These are phyloP conservation scores for Backusella tarrabulga DNA, from an alignment of 192 early-diverging fungal genomes.

Conservation along the genomic window DNA sequence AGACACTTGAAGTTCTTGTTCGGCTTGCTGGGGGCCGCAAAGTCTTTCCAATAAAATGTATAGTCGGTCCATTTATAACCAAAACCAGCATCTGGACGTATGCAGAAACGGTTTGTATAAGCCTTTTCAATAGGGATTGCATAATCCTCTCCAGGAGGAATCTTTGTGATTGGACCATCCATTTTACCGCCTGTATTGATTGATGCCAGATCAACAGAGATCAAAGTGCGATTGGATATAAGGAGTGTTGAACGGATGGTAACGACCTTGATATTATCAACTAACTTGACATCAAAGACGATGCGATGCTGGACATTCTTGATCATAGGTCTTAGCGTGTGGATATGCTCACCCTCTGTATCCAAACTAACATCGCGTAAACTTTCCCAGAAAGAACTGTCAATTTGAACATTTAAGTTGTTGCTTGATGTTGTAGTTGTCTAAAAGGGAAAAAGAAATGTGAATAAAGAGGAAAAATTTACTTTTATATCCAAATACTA, in stretches of 20 bases:
- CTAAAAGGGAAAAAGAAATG: background rate
- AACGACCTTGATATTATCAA: conserved; percentile 89
- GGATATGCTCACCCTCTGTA: conserved; percentile 78
- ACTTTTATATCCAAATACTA: background rate
- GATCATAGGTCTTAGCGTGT: conserved; percentile 79
- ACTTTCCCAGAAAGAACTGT: conserved; percentile 84
- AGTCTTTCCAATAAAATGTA: conserved; percentile 82
- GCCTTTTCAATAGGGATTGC: conserved; percentile 86
- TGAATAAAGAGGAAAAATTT: background rate
- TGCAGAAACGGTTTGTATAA: conserved; percentile 73
- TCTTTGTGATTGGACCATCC: conserved; percentile 44
- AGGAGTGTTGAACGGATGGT: conserved; percentile 85
- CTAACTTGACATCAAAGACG: conserved; percentile 83
- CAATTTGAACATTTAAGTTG: conserved; percentile 79
- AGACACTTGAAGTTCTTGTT: conserved; percentile 38
- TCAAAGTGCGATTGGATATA: conserved; percentile 77
- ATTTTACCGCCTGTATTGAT: conserved; percentile 66
- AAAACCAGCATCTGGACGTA: conserved; percentile 80
- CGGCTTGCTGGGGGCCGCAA: conserved; percentile 35
- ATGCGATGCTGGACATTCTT: conserved; percentile 79
- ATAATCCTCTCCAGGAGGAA: conserved; percentile 79
- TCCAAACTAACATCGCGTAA: conserved; percentile 89
- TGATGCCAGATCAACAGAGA: conserved; percentile 79
- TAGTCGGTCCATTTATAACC: conserved; percentile 85
- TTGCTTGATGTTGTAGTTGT: conserved; percentile 55